Conservation (phyloP, 352 stramenopile species). For the Phytophthora capsici region DNA sequence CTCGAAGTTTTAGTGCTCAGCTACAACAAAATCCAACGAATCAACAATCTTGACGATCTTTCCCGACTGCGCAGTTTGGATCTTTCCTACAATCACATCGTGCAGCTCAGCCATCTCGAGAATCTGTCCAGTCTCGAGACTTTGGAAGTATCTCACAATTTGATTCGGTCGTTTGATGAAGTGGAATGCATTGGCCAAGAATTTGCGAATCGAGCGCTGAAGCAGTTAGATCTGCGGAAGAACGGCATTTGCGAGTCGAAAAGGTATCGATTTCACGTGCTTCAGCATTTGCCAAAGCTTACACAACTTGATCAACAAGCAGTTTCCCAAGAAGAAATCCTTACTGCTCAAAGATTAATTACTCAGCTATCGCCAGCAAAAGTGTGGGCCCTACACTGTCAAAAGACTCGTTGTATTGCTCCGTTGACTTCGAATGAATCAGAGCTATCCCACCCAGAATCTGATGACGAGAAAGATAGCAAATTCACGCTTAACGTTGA, state of each 20-base stretch:
- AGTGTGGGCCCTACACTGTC: slow-evolving; percentile 47
- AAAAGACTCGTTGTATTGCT: slow-evolving; percentile 28
- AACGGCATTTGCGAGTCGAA: slow-evolving; percentile 72
- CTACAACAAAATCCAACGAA: slow-evolving; percentile 70
- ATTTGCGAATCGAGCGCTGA: slow-evolving; percentile 32
- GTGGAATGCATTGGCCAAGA: slow-evolving; percentile 43
- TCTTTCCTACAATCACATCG: slow-evolving; percentile 73
- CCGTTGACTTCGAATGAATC: slow-evolving; percentile 13
- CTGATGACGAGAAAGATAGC: slow-evolving; percentile 26
- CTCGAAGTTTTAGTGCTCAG: slow-evolving; percentile 74
- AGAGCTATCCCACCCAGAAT: slow-evolving; percentile 29
- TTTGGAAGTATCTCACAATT: slow-evolving; percentile 72
- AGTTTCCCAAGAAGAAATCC: slow-evolving; percentile 50
- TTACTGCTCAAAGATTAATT: slow-evolving; percentile 44
- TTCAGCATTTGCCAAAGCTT: slow-evolving; percentile 56
- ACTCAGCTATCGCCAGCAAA: slow-evolving; percentile 54
- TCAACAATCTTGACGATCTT: slow-evolving; percentile 41
- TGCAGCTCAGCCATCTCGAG: slow-evolving; percentile 51
- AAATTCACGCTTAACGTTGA: slow-evolving; percentile 12
- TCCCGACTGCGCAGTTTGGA: slow-evolving; percentile 58
- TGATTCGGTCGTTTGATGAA: slow-evolving; percentile 64
- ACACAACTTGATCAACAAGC: slow-evolving; percentile 57
- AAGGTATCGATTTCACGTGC: slow-evolving; percentile 69
- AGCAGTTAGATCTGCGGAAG: slow-evolving; percentile 67
- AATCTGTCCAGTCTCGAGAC: slow-evolving; percentile 38